phyloP scores from a whole-genome alignment of 2,329 filamentous ascomycete genomes.

The Ascochyta fabae region DNA sequence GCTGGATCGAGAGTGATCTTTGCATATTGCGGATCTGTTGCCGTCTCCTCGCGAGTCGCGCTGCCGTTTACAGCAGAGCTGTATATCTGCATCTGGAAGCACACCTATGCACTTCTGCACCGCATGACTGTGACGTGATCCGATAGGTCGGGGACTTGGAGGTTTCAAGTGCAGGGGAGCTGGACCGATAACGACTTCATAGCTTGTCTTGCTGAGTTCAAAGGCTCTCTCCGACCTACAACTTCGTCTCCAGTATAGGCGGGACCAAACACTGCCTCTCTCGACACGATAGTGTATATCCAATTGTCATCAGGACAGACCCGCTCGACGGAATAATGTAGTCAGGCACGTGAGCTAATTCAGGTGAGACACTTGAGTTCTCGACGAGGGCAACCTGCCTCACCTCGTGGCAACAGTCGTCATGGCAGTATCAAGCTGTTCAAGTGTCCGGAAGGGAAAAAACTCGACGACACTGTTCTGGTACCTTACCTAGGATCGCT shows the following conservation, averaged over 20 bases:
- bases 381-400: not conserved
- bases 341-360: not conserved
- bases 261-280: not conserved
- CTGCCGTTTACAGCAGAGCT: slow-evolving; percentile 26
- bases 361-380: not conserved
- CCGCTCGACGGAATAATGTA: not conserved
- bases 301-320: not conserved
- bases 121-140: slow-evolving; percentile 23
- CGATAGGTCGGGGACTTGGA: slow-evolving; percentile 17
- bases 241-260: not conserved
- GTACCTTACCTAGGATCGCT: not conserved
- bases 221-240: not conserved
- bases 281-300: not conserved
- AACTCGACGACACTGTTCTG: not conserved
- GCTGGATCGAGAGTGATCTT: slow-evolving; percentile 29
- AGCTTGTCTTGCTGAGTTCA: slow-evolving; percentile 1
- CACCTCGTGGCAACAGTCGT: not conserved
- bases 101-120: slow-evolving; percentile 27
- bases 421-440: not conserved
- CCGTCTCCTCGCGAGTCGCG: slow-evolving; percentile 43
- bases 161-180: slow-evolving; percentile 4
- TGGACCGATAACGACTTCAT: slow-evolving; percentile 10
- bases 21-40: slow-evolving; percentile 40
- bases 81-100: slow-evolving; percentile 26
- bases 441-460: not conserved